Percentiles rank a stretch among this genome's conserved stretches.
phyloP scores from a whole-genome alignment of 805 yeast genomes.

The Millerozyma acaciae region DNA sequence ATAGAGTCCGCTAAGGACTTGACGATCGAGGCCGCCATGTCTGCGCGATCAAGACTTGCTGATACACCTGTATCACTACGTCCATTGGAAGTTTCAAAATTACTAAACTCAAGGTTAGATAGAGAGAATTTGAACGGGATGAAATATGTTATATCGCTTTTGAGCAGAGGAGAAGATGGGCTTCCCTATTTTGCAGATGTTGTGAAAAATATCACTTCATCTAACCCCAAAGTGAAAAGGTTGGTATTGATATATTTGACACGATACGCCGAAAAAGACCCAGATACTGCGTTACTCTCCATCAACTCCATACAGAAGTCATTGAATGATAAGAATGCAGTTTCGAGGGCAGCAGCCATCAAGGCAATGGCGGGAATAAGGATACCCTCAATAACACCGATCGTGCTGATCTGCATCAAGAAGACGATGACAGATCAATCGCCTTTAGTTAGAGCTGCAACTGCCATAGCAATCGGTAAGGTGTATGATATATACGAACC shows the following conservation, averaged over 20 bases:
- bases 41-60: conserved; percentile 63
- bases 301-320: conserved; percentile 90
- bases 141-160: conserved; percentile 37
- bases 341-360: conserved; percentile 67
- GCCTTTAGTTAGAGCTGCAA: conserved; percentile 72
- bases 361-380: conserved; percentile 79
- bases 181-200: conserved; percentile 70
- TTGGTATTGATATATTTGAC: conserved; percentile 73
- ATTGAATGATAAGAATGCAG: conserved; percentile 64
- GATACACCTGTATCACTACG: conserved; percentile 59
- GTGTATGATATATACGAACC: conserved; percentile 40
- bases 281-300: conserved; percentile 83
- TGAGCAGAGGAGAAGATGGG: conserved; percentile 41
- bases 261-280: conserved; percentile 76
- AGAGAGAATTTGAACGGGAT: conserved; percentile 44
- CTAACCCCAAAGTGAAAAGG: conserved; percentile 59
- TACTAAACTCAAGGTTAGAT: conserved; percentile 65
- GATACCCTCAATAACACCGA: conserved; percentile 77
- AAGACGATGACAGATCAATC: conserved; percentile 67
- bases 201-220: conserved; percentile 77
- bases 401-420: conserved; percentile 67
- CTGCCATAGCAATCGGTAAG: conserved; percentile 72
- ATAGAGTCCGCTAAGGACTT: conserved; percentile 76
- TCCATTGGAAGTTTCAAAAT: conserved; percentile 61
- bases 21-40: conserved; percentile 78